Percentiles rank a stretch among this genome's conserved stretches.
Conservation (phyloP, 164 flowering plant species). For the Dillenia turbinata region DNA sequence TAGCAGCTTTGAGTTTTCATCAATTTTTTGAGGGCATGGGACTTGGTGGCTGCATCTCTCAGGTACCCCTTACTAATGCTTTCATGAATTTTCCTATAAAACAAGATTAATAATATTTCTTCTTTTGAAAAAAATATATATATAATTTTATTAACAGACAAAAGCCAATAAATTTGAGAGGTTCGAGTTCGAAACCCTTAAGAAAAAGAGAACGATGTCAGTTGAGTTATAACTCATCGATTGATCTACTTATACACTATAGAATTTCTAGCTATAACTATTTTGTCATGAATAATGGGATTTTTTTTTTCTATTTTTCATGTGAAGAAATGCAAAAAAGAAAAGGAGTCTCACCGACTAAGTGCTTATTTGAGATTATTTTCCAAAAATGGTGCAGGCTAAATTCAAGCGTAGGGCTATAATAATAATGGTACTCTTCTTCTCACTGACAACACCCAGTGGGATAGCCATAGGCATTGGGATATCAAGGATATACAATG, state of each 20-base stretch:
- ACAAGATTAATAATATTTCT: too few species aligned
- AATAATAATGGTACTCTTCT: conserved; percentile 36
- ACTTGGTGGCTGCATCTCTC: conserved; percentile 55
- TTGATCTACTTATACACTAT: too few species aligned
- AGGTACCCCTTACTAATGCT: conserved; percentile 16
- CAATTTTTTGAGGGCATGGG: conserved; percentile 65
- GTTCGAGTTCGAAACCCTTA: too few species aligned
- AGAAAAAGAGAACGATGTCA: too few species aligned
- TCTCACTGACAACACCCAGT: conserved; percentile 49
- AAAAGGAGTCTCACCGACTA: too few species aligned
- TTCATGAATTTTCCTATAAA: too few species aligned
- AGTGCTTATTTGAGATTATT: too few species aligned
- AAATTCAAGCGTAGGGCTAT: conserved; percentile 30
- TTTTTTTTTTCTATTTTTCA: background rate
- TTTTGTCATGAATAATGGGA: background rate
- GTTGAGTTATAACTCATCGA: too few species aligned
- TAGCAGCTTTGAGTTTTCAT: conserved; percentile 52
- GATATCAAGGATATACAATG: conserved; percentile 32
- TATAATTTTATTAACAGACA: too few species aligned
- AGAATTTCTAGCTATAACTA: too few species aligned
- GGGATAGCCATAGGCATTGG: conserved; percentile 51
- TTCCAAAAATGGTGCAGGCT: conserved; percentile 21
- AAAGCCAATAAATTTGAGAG: too few species aligned
- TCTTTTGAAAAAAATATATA: background rate
- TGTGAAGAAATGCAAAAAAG: background rate